These are phyloP conservation scores for Phaeophleospora eucalypticola DNA, from an alignment of 2,329 filamentous ascomycete genomes.

Conservation along the genomic window DNA sequence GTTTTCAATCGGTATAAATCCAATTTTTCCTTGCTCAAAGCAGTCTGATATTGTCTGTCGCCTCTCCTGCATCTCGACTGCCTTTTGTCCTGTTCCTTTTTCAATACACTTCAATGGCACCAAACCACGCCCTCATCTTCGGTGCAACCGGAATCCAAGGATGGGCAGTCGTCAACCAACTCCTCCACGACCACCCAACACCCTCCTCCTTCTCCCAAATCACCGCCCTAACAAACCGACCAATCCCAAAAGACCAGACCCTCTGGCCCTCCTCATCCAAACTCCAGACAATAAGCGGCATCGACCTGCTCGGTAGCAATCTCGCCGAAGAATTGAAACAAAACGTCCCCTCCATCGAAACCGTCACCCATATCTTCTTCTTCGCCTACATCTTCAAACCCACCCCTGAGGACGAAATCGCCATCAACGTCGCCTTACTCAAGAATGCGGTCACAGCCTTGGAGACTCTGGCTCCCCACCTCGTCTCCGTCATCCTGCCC, in stretches of 20 bases:
- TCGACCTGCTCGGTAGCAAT: slow-evolving; percentile 36
- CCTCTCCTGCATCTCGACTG: no score
- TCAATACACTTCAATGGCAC: no score
- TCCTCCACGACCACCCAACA: slow-evolving; percentile 45
- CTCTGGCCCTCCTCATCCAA: slow-evolving; percentile 39
- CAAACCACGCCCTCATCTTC: slow-evolving; percentile 31
- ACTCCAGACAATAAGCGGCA: slow-evolving; percentile 40
- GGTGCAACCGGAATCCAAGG: slow-evolving; percentile 49
- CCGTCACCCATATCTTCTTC: slow-evolving; percentile 45
- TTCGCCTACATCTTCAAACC: slow-evolving; percentile 33
- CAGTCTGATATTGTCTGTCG: no score
- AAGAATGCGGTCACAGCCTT: slow-evolving; percentile 36
- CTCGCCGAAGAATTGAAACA: slow-evolving; percentile 23
- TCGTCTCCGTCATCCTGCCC: slow-evolving; percentile 38
- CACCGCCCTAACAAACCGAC: slow-evolving; percentile 47
- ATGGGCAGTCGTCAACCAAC: slow-evolving; percentile 48
- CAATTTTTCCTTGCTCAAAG: no score
- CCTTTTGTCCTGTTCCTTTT: no score
- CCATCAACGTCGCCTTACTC: slow-evolving; percentile 41
- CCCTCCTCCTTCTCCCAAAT: slow-evolving; percentile 43
- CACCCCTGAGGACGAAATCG: slow-evolving; percentile 36
- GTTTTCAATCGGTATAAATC: no score
- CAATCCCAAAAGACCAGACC: slow-evolving; percentile 31
- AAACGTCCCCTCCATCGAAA: slow-evolving; percentile 33
- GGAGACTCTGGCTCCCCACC: slow-evolving; percentile 32